Evolutionary conservation across 202 grass and related monocot species (phyloP).

Genomic region (Brachypodium distachyon): DNA sequence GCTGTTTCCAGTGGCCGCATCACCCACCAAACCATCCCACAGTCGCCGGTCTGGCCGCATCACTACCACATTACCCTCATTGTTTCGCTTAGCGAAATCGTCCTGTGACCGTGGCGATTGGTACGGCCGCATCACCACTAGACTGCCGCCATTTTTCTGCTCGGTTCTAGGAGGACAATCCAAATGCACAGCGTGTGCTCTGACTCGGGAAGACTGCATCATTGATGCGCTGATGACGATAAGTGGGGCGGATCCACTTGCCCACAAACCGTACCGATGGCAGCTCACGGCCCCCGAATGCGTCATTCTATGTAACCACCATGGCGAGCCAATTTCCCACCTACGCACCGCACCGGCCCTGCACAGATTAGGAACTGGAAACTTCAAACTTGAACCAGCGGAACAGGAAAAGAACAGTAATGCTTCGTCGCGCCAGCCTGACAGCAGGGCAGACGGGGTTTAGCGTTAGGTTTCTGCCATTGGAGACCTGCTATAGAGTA

Average conservation of each 20-base stretch:
- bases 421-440: not conserved
- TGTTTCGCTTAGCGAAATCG: not conserved
- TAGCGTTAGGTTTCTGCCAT: not conserved
- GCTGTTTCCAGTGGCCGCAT: not conserved
- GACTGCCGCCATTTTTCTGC: slow-evolving; percentile 22
- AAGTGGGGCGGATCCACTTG: slow-evolving; percentile 3
- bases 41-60: not conserved
- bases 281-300: not conserved
- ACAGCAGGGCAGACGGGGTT: not conserved
- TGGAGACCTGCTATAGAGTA: not conserved
- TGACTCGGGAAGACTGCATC: not conserved
- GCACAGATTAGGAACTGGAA: not conserved
- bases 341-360: not conserved
- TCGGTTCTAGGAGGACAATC: slow-evolving; percentile 24
- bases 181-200: slow-evolving; percentile 3
- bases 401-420: not conserved
- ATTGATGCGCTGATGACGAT: not conserved
- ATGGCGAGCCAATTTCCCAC: not conserved
- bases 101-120: not conserved
- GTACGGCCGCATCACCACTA: slow-evolving; percentile 7
- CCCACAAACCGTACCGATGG: slow-evolving; percentile 13
- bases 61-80: not conserved
- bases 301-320: slow-evolving; percentile 15
- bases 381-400: not conserved
- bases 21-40: not conserved